These are phyloP conservation scores for Pythium insidiosum DNA, from an alignment of 352 stramenopile species.

Conservation along the genomic window DNA sequence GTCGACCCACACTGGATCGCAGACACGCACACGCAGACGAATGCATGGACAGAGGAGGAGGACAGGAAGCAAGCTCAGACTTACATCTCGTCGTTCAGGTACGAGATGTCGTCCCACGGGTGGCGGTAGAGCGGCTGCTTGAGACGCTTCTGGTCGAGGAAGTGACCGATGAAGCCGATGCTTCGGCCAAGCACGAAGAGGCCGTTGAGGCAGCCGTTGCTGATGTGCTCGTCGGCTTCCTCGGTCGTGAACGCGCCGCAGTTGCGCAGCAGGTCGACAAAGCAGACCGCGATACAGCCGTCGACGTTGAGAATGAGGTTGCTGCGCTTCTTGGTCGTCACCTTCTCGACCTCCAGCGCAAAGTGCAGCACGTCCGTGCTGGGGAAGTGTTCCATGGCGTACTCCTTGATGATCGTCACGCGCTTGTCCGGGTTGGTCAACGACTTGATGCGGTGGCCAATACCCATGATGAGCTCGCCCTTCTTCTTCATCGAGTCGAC, in stretches of 20 bases:
- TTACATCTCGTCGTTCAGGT: conserved; percentile 85
- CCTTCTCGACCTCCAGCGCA: conserved; percentile 92
- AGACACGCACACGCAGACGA: no score
- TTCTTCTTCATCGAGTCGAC: conserved; percentile 92
- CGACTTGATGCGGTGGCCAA: conserved; percentile 95
- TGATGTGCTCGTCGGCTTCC: conserved; percentile 92
- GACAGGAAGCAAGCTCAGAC: background rate
- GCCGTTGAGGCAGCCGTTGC: conserved; percentile 94
- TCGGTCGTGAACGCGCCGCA: conserved; percentile 86
- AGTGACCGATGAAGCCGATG: conserved; percentile 93
- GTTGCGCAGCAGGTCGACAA: conserved; percentile 94
- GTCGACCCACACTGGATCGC: no score
- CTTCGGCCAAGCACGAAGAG: conserved; percentile 84
- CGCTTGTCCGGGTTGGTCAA: conserved; percentile 94
- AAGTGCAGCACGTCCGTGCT: conserved; percentile 93
- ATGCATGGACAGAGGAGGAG: background rate
- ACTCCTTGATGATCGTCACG: conserved; percentile 96
- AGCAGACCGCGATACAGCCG: conserved; percentile 95
- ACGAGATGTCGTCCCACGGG: conserved; percentile 97
- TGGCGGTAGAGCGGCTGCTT: conserved; percentile 97
- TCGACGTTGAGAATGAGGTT: conserved; percentile 98
- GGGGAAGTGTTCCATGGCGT: conserved; percentile 91
- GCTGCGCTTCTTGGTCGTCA: conserved; percentile 96
- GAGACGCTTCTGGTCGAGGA: conserved; percentile 96
- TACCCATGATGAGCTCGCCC: conserved; percentile 97